Evolutionary conservation across 2,329 filamentous ascomycete species (phyloP).

Genomic region (Colletotrichum horii): DNA sequence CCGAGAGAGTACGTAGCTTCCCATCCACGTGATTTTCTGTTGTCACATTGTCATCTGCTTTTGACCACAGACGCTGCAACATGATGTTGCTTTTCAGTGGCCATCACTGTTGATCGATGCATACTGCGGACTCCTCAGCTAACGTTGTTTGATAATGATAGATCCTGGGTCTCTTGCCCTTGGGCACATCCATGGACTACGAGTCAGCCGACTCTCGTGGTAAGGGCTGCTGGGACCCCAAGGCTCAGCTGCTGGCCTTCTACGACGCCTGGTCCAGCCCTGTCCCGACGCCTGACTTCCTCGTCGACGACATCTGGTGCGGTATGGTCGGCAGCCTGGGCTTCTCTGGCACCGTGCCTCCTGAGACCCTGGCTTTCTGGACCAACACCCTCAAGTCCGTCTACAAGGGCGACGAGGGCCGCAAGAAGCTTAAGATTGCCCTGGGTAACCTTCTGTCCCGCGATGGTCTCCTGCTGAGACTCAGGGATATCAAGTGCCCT

Average conservation of each 20-base stretch:
- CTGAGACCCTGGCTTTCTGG: conserved; percentile 49
- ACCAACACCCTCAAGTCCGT: conserved; percentile 47
- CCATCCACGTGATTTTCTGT: background rate
- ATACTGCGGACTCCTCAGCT: background rate
- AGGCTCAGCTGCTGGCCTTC: conserved; percentile 45
- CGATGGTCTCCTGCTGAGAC: conserved; percentile 50
- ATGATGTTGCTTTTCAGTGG: background rate
- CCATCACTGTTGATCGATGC: background rate
- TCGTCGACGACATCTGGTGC: conserved; percentile 51
- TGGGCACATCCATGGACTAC: conserved; percentile 59
- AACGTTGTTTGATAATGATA: conserved; percentile 21
- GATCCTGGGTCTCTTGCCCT: conserved; percentile 52
- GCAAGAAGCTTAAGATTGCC: conserved; percentile 53
- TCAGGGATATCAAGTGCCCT: conserved; percentile 53
- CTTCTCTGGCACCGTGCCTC: conserved; percentile 44
- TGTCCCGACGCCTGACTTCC: conserved; percentile 49
- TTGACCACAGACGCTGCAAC: background rate
- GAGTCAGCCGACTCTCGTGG: conserved; percentile 51
- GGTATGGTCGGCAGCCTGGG: conserved; percentile 49
- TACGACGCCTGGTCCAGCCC: conserved; percentile 45
- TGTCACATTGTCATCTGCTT: background rate
- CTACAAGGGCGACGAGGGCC: conserved; percentile 54
- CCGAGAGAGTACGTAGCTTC: conserved; percentile 44
- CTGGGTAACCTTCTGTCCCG: conserved; percentile 48
- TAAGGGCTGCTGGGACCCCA: conserved; percentile 56